Base-by-base conservation (phyloP, 768 basidiomycete genomes). In the Rubroboletus pulcherrimus region DNA sequence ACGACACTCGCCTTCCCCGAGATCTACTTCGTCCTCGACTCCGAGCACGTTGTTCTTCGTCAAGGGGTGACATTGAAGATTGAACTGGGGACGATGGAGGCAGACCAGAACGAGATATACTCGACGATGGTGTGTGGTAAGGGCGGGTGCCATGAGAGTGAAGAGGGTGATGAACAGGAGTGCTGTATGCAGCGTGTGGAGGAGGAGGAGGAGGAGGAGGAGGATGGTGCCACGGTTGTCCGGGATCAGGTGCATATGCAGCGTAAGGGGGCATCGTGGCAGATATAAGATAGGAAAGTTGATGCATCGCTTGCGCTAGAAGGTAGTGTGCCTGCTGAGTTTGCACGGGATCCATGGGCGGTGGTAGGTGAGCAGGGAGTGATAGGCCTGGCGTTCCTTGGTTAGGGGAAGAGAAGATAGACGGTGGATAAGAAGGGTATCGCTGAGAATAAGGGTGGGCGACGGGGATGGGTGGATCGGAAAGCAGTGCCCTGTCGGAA, bases 1-100 rank as follows among this genome's bases (percentile, higher is more conserved):
- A 87, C 11, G 84, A 83, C 2, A 86, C 84, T 24, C 74, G 74
- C 55, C 84, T 75, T 9, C 80, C 83, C 31, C 78, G 69, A 19
- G 84, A 82, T 47, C 70, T 76, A 67, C 84, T 83, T 49, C 80
- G 74, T 30, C 72, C 68, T 26, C 79, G 79, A 58, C 56, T 57
- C 29, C 77, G 59, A 0, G 76, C 73, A 52, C 72, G 73, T 30
- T 57, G 66, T 42, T 60, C 67, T 51, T 59, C 66, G 15, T 65
- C 58, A 44, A 70, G 47, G 19, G 79, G 74, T 29, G 78, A 72
- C 4, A 76, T 74, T 1, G 74, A 74, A n/a, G 60, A 61, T 12
- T 52, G 63, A 52, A 77, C 70, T 3, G 82, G 78, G 4, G 82
- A 80, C 41, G 79, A 79, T 6, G 84, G 79, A 5, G 83, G 81